Conservation (phyloP, 352 stramenopile species). For the Phytophthora citricola region DNA sequence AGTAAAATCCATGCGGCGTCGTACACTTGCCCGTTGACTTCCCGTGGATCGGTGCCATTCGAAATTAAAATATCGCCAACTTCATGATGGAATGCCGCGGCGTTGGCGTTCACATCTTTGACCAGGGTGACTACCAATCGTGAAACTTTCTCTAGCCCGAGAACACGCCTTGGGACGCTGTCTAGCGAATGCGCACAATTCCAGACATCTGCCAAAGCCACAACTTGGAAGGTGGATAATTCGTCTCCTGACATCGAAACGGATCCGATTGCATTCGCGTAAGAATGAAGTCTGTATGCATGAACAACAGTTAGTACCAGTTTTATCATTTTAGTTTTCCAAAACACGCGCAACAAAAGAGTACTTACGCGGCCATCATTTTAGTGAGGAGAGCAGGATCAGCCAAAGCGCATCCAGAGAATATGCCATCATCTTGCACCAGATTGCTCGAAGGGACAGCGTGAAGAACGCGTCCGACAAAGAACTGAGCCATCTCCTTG, state of each 20-base stretch:
- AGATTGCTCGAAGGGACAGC: conserved; percentile 35
- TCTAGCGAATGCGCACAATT: conserved; percentile 36
- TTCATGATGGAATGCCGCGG: background rate
- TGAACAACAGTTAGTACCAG: conserved; percentile 7
- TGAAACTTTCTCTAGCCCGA: conserved; percentile 20
- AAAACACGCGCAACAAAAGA: background rate
- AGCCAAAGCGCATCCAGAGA: conserved; percentile 33
- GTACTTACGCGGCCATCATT: conserved; percentile 30
- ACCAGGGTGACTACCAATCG: conserved; percentile 25
- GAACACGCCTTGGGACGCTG: conserved; percentile 18
- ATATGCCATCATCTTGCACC: conserved; percentile 38
- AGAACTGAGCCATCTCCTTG: conserved; percentile 36
- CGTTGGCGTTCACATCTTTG: background rate
- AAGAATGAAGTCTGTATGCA: conserved; percentile 25
- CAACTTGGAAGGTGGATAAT: conserved; percentile 15
- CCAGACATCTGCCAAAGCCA: conserved; percentile 40
- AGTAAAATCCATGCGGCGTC: conserved; percentile 35
- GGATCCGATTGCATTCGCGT: conserved; percentile 18
- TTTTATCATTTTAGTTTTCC: background rate
- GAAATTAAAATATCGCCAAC: background rate
- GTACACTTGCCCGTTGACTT: conserved; percentile 28
- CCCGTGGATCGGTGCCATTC: background rate
- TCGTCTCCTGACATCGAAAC: conserved; percentile 11
- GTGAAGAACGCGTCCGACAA: conserved; percentile 45
- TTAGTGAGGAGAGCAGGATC: conserved; percentile 28